Evolutionary conservation across 805 yeast genomes (phyloP), one percentile per base, ranked within the genome.

Genomic region (Scheffersomyces lignosus): DNA sequence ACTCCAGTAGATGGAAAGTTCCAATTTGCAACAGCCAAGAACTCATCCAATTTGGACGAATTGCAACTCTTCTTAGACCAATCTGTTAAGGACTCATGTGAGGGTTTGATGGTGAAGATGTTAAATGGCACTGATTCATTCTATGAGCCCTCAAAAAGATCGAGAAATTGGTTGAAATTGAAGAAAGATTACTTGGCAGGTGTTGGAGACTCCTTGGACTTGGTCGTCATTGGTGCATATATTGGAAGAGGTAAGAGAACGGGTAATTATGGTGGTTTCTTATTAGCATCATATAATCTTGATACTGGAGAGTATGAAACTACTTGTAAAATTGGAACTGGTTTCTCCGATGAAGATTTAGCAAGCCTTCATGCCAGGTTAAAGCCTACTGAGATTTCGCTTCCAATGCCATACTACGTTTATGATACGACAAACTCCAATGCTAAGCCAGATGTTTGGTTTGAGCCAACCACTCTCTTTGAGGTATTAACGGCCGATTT

Each of bases 291-390:
- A 20, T 91, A 88, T 56, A 93, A 93, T 53, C 81, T 80, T 38
- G 96, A 91, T 40, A 77, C 88, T 0, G 98, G 95, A 15, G 97
- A 90, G 52, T 88, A 77, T 57, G 98, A 93, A 60, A 86, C 97
- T 0, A 83, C 95, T 28, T 93, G 99, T 66, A 93, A 93, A 59
- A 90, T 95, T 37, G 99, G 99, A 32, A 93, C 99, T 0, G 99
- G 99, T 0, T 93, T 93, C 55, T 78, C 89, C 27, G 99, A 93
- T 47, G 97, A 83, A 46, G 75, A 81, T 52, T 70, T 93, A 39
- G 78, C 78, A 24, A 63, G 62, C 18, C 58, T 93, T 22, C 71
- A 81, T 50, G 75, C 73, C 17, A 70, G 70, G 33, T 70, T 93
- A 40, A 78, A 81, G 28, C 82, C 87, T 3, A 79, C 88, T 0